Evolutionary conservation across 306 rosid species (phyloP).

Genomic region (Vachellia collinsii): DNA sequence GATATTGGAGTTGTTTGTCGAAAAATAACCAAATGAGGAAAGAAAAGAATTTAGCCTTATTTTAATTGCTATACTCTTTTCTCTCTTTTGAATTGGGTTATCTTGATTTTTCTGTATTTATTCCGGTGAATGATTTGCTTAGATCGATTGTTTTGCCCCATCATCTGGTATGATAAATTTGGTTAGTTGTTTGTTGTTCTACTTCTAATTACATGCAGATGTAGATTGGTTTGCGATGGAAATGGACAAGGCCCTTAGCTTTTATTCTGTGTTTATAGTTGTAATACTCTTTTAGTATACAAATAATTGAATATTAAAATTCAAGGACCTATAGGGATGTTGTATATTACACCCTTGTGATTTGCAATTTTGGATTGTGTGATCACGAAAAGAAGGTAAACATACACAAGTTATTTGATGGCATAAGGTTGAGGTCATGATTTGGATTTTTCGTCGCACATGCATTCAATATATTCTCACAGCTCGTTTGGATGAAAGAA

Average conservation of each 20-base stretch:
- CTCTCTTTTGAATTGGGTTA: neutral
- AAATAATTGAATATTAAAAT: neutral
- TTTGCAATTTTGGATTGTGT: neutral
- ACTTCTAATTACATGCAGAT: neutral
- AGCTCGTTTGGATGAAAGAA: too few species aligned
- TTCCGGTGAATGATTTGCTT: neutral
- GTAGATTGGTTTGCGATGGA: neutral
- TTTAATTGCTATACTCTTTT: neutral
- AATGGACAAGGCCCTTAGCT: neutral
- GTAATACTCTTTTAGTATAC: neutral
- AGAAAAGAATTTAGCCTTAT: neutral
- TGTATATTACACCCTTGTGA: neutral
- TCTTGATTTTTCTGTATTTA: neutral
- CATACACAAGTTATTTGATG: neutral
- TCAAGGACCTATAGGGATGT: neutral
- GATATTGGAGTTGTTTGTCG: conserved; percentile 1
- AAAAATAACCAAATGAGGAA: neutral
- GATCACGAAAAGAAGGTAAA: neutral
- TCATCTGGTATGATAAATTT: neutral
- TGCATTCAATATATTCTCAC: neutral
- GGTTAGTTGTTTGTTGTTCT: neutral
- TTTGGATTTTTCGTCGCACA: neutral
- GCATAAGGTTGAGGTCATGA: too few species aligned
- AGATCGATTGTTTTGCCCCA: neutral
- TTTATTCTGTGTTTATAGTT: neutral